Percentiles rank a stretch among this genome's conserved stretches.
These are phyloP conservation scores for Alternaria rosae DNA, from an alignment of 2,329 filamentous ascomycete species.

Conservation along the genomic window DNA sequence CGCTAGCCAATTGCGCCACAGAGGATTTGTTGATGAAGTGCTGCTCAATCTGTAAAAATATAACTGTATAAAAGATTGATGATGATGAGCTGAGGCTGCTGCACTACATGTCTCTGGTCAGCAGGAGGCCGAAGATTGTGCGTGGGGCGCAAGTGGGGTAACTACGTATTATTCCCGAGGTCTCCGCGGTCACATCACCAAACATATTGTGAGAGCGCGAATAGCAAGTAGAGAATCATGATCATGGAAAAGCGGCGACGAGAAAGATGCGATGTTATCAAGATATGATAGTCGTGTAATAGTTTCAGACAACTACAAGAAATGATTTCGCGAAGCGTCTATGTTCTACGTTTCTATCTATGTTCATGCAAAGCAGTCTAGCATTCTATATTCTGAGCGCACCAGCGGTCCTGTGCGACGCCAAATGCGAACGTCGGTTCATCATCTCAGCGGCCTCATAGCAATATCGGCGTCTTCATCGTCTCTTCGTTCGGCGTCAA, in stretches of 20 bases:
- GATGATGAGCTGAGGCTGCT: no score
- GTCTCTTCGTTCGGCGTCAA: conserved; percentile 16
- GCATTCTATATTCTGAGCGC: neutral
- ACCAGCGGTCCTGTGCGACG: neutral
- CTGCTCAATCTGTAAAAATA: neutral
- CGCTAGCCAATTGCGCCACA: conserved; percentile 63
- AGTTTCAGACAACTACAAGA: rapidly evolving
- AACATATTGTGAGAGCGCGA: rapidly evolving
- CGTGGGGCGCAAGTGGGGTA: neutral
- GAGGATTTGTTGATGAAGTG: conserved; percentile 25
- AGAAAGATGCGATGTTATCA: rapidly evolving
- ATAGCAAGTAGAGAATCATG: no score
- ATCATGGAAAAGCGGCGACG: neutral
- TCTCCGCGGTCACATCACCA: rapidly evolving
- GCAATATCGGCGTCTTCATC: conserved; percentile 22
- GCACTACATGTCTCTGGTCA: no score
- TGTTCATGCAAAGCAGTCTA: neutral
- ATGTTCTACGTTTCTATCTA: neutral
- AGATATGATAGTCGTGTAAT: rapidly evolving
- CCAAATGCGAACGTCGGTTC: no score
- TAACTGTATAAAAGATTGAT: rapidly evolving
- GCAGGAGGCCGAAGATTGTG: neutral
- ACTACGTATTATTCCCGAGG: no score
- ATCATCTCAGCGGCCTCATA: conserved; percentile 28
- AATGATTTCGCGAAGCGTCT: neutral